A percentile compares a stretch with the other conserved stretches of the same genome.
Conservation (phyloP, 352 stramenopile genomes). For the Globisporangium spinosum region DNA sequence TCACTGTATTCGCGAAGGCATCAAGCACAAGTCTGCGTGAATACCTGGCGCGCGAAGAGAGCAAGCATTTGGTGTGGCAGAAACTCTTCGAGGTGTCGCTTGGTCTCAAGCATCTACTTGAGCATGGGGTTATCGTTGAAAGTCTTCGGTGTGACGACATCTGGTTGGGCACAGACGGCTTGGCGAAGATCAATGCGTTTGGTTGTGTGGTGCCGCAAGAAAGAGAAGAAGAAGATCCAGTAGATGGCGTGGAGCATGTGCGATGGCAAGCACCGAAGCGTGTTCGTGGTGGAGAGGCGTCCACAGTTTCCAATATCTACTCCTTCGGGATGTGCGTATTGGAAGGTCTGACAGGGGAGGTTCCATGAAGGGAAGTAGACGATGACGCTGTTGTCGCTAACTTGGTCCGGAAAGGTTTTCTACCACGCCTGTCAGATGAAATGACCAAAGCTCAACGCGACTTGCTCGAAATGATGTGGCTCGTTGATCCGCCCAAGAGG, state of each 20-base stretch:
- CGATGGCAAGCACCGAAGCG: conserved; percentile 7
- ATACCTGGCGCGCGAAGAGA: not conserved
- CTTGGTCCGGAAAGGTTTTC: not conserved
- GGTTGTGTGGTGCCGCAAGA: not conserved
- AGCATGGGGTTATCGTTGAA: not conserved
- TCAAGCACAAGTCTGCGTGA: conserved; percentile 2
- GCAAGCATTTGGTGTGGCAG: conserved; percentile 1
- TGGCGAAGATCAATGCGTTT: conserved; percentile 7
- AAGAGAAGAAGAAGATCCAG: not conserved
- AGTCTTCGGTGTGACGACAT: conserved; percentile 1
- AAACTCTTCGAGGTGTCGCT: conserved; percentile 12
- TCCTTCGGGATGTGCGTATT: conserved; percentile 9
- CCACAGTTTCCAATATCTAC: conserved; percentile 4
- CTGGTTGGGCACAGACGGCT: conserved; percentile 6
- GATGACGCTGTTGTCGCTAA: too few species aligned
- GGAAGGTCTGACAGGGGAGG: conserved; percentile 3
- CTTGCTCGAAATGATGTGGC: conserved; percentile 1
- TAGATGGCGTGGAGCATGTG: not conserved
- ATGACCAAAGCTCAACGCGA: not conserved
- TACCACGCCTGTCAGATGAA: not conserved
- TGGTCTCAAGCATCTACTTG: conserved; percentile 33
- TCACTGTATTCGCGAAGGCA: not conserved
- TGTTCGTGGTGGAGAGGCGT: not conserved
- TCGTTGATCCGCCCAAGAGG: not conserved
- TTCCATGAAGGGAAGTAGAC: not conserved